phyloP scores from a whole-genome alignment of 2,329 filamentous ascomycete genomes.

The Mariannaea sp. region DNA sequence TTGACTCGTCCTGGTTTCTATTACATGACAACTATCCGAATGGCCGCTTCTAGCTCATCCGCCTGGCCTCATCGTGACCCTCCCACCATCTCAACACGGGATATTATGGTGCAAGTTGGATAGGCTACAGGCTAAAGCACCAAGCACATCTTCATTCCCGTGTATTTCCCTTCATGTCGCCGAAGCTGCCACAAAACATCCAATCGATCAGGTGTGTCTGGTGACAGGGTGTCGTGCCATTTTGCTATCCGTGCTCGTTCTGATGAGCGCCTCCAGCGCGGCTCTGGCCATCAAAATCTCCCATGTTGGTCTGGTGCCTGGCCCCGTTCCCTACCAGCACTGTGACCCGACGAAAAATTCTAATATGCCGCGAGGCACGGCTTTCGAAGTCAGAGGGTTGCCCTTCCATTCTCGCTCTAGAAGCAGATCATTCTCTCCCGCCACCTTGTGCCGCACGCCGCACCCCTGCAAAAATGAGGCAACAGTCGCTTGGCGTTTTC shows the following conservation, averaged over 20 bases:
- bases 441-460: too few species aligned
- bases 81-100: slow-evolving; percentile 16
- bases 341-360: too few species aligned
- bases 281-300: slow-evolving; percentile 3
- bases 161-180: slow-evolving; percentile 5
- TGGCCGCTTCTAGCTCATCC: neutral
- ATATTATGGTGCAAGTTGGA: too few species aligned
- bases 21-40: slow-evolving; percentile 18
- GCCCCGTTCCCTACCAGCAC: too few species aligned
- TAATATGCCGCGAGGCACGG: too few species aligned
- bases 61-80: slow-evolving; percentile 10
- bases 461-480: slow-evolving; percentile 10
- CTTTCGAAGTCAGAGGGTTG: neutral
- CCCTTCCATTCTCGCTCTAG: slow-evolving; percentile 18
- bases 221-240: slow-evolving; percentile 4
- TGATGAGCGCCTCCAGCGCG: neutral
- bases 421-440: slow-evolving; percentile 9
- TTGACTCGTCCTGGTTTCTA: slow-evolving; percentile 17
- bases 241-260: slow-evolving; percentile 2
- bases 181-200: slow-evolving; percentile 2
- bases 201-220: slow-evolving; percentile 6
- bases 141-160: slow-evolving; percentile 7
- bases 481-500: slow-evolving; percentile 2
- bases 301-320: slow-evolving; percentile 1
- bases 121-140: too few species aligned